These are phyloP conservation scores for Bocquillonia castaneifolia DNA, from an alignment of 441 rosid genomes.

Conservation along the genomic window DNA sequence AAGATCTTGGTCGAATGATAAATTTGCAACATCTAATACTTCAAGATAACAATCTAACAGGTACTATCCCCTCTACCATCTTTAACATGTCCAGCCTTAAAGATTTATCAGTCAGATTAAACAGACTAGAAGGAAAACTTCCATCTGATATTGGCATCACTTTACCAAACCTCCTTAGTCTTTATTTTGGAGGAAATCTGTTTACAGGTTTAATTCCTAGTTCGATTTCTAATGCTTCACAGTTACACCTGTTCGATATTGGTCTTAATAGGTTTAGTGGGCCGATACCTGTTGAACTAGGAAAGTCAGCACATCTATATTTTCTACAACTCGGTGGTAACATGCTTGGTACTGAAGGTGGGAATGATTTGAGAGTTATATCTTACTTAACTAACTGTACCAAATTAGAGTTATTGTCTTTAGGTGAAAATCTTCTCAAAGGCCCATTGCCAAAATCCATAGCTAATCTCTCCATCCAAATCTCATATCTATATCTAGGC, in stretches of 20 bases:
- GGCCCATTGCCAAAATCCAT: constrained; percentile 9
- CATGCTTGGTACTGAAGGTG: constrained; percentile 3
- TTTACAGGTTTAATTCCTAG: constrained; percentile 7
- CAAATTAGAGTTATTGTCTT: neutral
- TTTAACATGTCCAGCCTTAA: too few species aligned
- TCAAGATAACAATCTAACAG: neutral
- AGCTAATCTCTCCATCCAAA: constrained; percentile 9
- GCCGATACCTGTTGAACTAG: neutral
- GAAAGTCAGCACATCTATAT: neutral
- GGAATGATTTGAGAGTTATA: constrained; percentile 3
- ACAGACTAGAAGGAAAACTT: neutral
- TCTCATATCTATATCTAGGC: neutral
- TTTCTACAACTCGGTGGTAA: neutral
- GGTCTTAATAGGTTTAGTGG: neutral
- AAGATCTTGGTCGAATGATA: neutral
- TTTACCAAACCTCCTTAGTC: neutral
- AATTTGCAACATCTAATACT: neutral
- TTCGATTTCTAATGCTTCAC: constrained; percentile 1
- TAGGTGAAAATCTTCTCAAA: neutral
- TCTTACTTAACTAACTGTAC: constrained; percentile 6
- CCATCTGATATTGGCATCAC: neutral
- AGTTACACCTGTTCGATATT: neutral
- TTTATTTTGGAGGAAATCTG: neutral
- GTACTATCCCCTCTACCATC: neutral
- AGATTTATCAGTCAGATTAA: too few species aligned